Evolutionary conservation across 306 rosid species (phyloP), one percentile per base, ranked within the genome.

Genomic region (Malus orientalis): DNA sequence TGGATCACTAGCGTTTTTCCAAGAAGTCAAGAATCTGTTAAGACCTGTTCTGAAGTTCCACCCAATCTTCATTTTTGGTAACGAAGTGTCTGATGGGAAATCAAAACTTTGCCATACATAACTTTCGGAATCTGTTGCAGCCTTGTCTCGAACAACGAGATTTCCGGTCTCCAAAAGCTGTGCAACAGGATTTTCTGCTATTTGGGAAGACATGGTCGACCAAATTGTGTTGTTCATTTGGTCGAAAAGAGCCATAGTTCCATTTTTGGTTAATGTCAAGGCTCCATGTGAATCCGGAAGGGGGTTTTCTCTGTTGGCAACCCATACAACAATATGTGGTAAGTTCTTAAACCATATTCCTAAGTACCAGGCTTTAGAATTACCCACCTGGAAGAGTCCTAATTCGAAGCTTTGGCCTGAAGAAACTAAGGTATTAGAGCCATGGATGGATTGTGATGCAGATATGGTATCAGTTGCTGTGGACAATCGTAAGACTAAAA

Each of bases 31-130:
- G 11, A 14, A 55, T 38, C 55, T 54, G 15, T 67, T 16, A 0
- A 36, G 13, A 30, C 80, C 74, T 2, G 67, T 67, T 15, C 8
- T 57, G n/a, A 76, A 53, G 58, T 76, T 32, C 74, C 66, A 67
- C 5, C 67, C 67, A 2, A 76, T 22, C 40, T 68, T 76, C 88
- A 85, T 82, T 42, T 69, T 78, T 5, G 80, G 36, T 7, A 85
- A 78, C 22, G 45, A 49, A 22, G 81, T 85, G 27, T 85, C 80
- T 11, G 82, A 68, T 11, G 84, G 86, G 20, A 62, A 58, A 70
- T 84, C 82, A 74, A 81, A 86, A 60, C 87, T 84, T 65, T 86
- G 84, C 90, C 90, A 86, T 27, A 81, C 2, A 53, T 76, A 11
- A 15, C 18, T 11, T 25, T 64, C 78, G 1, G 32, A 57, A 32